Base-by-base conservation (phyloP, 2,329 filamentous ascomycete genomes). In the Coccinonectria pachysandricola region DNA sequence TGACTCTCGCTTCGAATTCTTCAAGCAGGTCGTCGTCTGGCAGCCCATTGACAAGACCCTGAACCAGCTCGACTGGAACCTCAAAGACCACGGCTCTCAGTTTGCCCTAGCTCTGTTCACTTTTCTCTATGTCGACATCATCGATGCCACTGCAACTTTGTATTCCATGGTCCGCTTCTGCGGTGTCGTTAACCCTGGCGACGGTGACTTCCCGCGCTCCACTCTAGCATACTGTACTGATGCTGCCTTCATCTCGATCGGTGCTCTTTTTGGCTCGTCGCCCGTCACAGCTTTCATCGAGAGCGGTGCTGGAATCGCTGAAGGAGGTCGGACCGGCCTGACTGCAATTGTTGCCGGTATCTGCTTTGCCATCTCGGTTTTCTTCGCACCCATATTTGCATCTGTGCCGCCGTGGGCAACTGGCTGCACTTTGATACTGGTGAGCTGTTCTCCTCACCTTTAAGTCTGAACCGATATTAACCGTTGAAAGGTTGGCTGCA, bases 121-220 rank as follows among this genome's bases (percentile, higher is more conserved):
- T 1, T 84, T 86, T 47, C 65, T 86, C 3, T 85, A 85, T 33
- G 80, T 86, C 26, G 80, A 85, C 43, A 81, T 85, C 40, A 75
- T 86, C 33, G 80, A 86, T 48, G 77, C 75, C 43, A 85, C 80
- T 0, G 80, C 79, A 21, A 85, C 79, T 1, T 58, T 85, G 19
- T 85, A 84, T 56, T 80, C 78, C n/a, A 85, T 86, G 79, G 80
- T 79, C 2, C 75, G 77, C 12, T 84, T 84, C 56, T 76, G 71
- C 35, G 72, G 74, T 15, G 68, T 70, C 22, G 71, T 80, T 39
- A 65, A 77, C 45, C 54, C 67, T 39, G 64, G 70, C 23, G 73
- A 79, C 3, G 74, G 77, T n/a, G 84, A 92, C 49, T 94, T 94
- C 36, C 83, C 87, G 27, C 77, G 84, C 20, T 87, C 81, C 3